Base-by-base conservation (phyloP, 2,329 filamentous ascomycete species). In the Fusarium metavorans region DNA sequence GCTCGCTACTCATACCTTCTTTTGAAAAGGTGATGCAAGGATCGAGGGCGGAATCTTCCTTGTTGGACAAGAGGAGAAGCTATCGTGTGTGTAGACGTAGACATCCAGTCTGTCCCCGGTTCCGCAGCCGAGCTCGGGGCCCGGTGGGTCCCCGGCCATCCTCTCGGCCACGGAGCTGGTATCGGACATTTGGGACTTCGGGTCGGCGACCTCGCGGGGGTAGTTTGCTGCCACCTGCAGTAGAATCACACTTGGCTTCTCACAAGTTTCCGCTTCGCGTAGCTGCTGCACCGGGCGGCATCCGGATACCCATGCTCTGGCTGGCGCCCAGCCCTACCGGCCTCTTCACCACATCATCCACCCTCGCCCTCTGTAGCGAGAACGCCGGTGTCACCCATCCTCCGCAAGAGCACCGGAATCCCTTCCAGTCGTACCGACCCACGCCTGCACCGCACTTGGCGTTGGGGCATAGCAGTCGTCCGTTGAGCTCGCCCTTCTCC, bases 341-440 rank as follows among this genome's bases (percentile, higher is more conserved):
- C 67, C 74, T 78, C 72, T 76, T 79, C 50, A 81, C 79, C 37
- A 79, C 76, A 30, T 97, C 92, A 81, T 98, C 97, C 41, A 98
- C 92, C 76, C 92, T 92, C 63, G 93, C 92, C 82, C 92, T 94
- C 64, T 95, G 92, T 71, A 98, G 86, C 71, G 93, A 96, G 81
- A 99, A 97, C 1, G 93, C 95, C 10, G 97, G 96, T 60, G 95
- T 94, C 25, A 98, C 89, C 96, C 97, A 98, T 72, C 92, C 91
- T 41, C 93, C 92, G 82, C 97, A 99, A 80, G 92, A 97, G 85
- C 97, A 99, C 81, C 92, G 92, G 88, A 98, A 93, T 16, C 97
- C 97, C 82, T 97, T 95, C 97, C 97, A 99, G 62, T 96, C 94
- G 81, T 98, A 99, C 78, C 97, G 94, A 43, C 97, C 97, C 57